Base-by-base conservation (phyloP, 805 yeast species). In the Metschnikowia corniflorae region DNA sequence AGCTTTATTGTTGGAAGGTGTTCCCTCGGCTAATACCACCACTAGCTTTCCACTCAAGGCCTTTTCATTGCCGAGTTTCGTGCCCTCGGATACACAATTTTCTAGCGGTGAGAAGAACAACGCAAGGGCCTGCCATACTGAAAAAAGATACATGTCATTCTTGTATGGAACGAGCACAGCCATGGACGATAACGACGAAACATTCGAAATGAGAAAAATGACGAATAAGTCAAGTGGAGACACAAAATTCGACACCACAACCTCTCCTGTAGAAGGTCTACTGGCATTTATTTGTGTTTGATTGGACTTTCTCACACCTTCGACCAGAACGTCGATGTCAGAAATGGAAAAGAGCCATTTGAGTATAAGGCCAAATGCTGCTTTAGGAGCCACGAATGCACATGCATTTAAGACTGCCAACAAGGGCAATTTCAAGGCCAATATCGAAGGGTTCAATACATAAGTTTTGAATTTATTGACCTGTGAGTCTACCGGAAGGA, bases 1-100 rank as follows among this genome's bases (percentile, higher is more conserved):
- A 0, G 88, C 79, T 43, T 80, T 79, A 33, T 94, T 93, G 54
- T 89, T 91, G 0, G 95, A 78, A 0, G 95, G 71, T 0, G 95
- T 85, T 0, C 95, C 95, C 53, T 88, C 97, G 3, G 81, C 69
- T 40, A 87, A 77, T 16, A 83, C 47, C 35, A 72, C 80, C 4
- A 78, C 68, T 68, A 54, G 61, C 27, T 72, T 70, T n/a, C 68
- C 65, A 3, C 57, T 54, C 15, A 59, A 46, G 1, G 48, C 29
- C 16, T 62, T 37, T 8, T 31, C 21, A 12, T 26, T 37, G 7
- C 41, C 39, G 8, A 58, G 40, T 25, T 31, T 43, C 4, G 35
- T 23, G 15, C 46, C 50, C 13, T 31, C 37, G 6, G 30, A 19
- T 3, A 33, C 26, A 14, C 29, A 15, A 8, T 8, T 15, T 27